These are phyloP conservation scores for Fusarium sp. DNA, from an alignment of 2,329 filamentous ascomycete species.

Conservation along the genomic window DNA sequence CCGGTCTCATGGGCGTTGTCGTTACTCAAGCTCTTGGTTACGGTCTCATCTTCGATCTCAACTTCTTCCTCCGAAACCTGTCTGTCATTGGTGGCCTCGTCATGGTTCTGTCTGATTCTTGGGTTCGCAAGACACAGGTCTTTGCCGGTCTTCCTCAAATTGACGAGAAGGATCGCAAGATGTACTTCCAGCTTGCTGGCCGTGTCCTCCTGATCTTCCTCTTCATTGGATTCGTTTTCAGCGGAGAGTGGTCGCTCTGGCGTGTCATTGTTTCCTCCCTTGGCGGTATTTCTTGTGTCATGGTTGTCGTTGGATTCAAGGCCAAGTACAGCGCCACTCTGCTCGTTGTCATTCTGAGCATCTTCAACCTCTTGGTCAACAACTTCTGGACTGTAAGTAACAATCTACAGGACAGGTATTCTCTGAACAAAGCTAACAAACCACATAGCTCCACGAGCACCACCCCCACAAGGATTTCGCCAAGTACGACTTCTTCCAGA, in stretches of 20 bases:
- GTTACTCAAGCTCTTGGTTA: slow-evolving; percentile 95
- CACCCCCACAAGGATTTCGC: slow-evolving; percentile 99
- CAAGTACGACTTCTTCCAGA: slow-evolving; percentile 99
- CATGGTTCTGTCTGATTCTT: slow-evolving; percentile 98
- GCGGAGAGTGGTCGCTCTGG: slow-evolving; percentile 91
- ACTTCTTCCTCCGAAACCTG: slow-evolving; percentile 99
- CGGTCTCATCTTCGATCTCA: slow-evolving; percentile 97
- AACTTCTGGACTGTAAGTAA: slow-evolving; percentile 97
- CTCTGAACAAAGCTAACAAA: slow-evolving; percentile 6
- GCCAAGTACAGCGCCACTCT: slow-evolving; percentile 98
- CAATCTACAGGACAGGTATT: neutral
- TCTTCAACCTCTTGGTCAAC: slow-evolving; percentile 98
- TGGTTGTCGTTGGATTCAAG: slow-evolving; percentile 99
- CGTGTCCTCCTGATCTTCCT: slow-evolving; percentile 97
- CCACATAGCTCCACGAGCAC: slow-evolving; percentile 84
- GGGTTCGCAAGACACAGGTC: slow-evolving; percentile 97
- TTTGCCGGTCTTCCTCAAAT: slow-evolving; percentile 93
- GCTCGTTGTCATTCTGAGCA: slow-evolving; percentile 91
- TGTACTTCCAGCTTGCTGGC: slow-evolving; percentile 99
- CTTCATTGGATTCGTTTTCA: slow-evolving; percentile 96
- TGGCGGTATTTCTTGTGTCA: slow-evolving; percentile 91
- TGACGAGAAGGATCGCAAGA: slow-evolving; percentile 99
- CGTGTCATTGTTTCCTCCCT: slow-evolving; percentile 85
- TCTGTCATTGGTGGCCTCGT: slow-evolving; percentile 96
- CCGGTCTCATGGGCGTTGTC: slow-evolving; percentile 89